A percentile compares a stretch with the other conserved stretches of the same genome.
These are phyloP conservation scores for Tulasnella sp. DNA, from an alignment of 768 basidiomycete species.

Conservation along the genomic window DNA sequence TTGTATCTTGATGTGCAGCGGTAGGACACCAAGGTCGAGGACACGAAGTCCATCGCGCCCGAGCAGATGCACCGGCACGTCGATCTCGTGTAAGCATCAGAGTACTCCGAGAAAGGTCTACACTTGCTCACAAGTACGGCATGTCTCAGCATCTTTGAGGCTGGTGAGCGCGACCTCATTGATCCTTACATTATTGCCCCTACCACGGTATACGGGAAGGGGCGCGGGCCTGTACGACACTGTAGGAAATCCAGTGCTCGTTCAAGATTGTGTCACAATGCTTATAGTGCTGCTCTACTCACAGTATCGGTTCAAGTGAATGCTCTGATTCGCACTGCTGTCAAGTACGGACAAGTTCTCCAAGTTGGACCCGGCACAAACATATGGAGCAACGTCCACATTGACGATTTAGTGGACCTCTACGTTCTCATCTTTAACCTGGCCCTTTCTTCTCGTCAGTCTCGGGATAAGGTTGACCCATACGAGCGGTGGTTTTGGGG, in stretches of 20 bases:
- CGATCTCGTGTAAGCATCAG: constrained; percentile 39
- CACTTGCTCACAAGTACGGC: not conserved
- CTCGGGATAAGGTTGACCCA: constrained; percentile 28
- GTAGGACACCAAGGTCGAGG: constrained; percentile 40
- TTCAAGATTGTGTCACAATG: not conserved
- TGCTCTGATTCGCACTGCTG: constrained; percentile 34
- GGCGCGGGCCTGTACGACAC: constrained; percentile 37
- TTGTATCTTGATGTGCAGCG: no score
- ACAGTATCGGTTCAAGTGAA: constrained; percentile 40
- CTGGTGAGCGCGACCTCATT: constrained; percentile 34
- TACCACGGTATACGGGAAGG: constrained; percentile 41
- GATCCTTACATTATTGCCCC: constrained; percentile 42
- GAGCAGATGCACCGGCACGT: constrained; percentile 40
- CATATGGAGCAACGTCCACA: constrained; percentile 42
- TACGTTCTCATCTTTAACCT: constrained; percentile 40
- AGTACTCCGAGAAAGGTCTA: not conserved
- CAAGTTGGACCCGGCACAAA: constrained; percentile 41
- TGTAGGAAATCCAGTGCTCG: constrained; percentile 6
- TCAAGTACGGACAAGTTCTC: constrained; percentile 38
- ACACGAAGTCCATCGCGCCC: constrained; percentile 39
- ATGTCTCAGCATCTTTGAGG: constrained; percentile 40
- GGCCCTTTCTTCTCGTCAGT: constrained; percentile 36
- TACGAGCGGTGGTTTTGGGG: constrained; percentile 41
- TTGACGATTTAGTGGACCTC: constrained; percentile 40
- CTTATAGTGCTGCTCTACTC: constrained; percentile 35